A percentile compares a stretch with the other conserved stretches of the same genome.
These are phyloP conservation scores for Clarireedia homoeocarpa DNA, from an alignment of 2,329 filamentous ascomycete genomes.

Conservation along the genomic window DNA sequence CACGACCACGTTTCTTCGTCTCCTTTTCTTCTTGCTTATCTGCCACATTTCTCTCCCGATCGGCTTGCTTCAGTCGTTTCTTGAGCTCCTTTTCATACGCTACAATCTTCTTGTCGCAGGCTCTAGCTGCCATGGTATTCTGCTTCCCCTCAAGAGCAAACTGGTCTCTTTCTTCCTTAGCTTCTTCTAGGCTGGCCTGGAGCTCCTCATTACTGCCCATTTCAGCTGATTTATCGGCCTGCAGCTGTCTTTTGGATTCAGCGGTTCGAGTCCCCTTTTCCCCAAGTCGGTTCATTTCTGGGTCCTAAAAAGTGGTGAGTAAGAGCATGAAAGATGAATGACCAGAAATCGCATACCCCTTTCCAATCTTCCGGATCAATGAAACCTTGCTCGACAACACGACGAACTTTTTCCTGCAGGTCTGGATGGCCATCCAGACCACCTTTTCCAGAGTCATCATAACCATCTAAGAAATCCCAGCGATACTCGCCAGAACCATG, in stretches of 20 bases:
- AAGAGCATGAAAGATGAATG: background rate
- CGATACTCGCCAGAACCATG: conserved; percentile 39
- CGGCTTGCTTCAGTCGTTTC: background rate
- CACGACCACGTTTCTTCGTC: background rate
- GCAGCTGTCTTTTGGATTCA: conserved; percentile 20
- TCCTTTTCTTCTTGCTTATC: background rate
- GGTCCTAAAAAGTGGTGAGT: conserved; percentile 20
- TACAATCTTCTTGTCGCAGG: conserved; percentile 24
- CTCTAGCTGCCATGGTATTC: conserved; percentile 21
- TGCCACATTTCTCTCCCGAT: background rate
- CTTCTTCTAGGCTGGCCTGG: conserved; percentile 11
- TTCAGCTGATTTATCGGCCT: conserved; percentile 13
- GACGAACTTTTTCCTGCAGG: conserved; percentile 63
- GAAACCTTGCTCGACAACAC: conserved; percentile 67
- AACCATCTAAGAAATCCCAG: conserved; percentile 43
- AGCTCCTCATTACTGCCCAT: conserved; percentile 12
- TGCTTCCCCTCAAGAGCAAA: conserved; percentile 5
- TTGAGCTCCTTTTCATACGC: background rate
- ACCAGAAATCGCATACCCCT: conserved; percentile 52
- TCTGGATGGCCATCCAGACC: conserved; percentile 41
- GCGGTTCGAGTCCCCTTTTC: conserved; percentile 20
- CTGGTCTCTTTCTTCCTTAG: background rate
- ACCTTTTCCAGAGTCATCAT: conserved; percentile 74
- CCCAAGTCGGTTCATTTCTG: conserved; percentile 29
- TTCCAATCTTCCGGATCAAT: conserved; percentile 84